A percentile compares a stretch with the other conserved stretches of the same genome.
Evolutionary conservation across 768 basidiomycete genomes (phyloP).

Genomic region (Brasilioporus rufonigricans): DNA sequence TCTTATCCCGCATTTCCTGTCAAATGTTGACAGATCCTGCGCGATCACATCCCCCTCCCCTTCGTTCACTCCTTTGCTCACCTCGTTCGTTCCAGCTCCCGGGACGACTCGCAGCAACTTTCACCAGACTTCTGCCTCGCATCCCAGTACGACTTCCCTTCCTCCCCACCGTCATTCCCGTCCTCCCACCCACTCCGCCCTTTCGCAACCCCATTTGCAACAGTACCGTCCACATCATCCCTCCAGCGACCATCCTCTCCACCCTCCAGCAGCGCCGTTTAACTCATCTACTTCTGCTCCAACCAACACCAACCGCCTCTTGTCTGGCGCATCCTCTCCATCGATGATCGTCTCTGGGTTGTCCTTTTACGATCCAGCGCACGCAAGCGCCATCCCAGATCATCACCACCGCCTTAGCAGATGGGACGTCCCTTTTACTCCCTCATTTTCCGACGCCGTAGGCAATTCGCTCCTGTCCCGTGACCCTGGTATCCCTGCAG

Average conservation of each 20-base stretch:
- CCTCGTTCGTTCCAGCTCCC: slow-evolving; percentile 5
- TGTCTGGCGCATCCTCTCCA: too few relatives aligned
- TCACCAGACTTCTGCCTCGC: too few relatives aligned
- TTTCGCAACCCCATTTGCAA: not conserved
- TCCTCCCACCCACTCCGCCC: not conserved
- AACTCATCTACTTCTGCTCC: too few relatives aligned
- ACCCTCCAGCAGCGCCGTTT: too few relatives aligned
- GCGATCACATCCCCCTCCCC: too few relatives aligned
- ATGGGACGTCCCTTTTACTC: slow-evolving; percentile 20
- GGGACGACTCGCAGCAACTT: slow-evolving; percentile 1
- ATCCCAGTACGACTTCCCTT: too few relatives aligned
- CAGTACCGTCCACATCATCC: slow-evolving; percentile 1
- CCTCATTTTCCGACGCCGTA: slow-evolving; percentile 6
- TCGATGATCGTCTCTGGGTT: slow-evolving; percentile 55
- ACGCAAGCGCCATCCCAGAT: slow-evolving; percentile 33
- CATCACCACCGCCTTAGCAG: slow-evolving; percentile 43
- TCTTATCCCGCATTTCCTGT: slow-evolving; percentile 12
- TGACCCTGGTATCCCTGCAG: not conserved
- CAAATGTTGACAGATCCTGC: slow-evolving; percentile 4
- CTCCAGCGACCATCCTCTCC: too few relatives aligned
- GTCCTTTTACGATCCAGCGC: slow-evolving; percentile 52
- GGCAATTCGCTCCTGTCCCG: not conserved
- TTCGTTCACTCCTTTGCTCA: slow-evolving; percentile 18
- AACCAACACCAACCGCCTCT: too few relatives aligned
- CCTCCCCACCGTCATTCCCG: too few relatives aligned